Evolutionary conservation across 345 rosid species (phyloP), one percentile per base, ranked within the genome.

Genomic region (Ceriops tagal): DNA sequence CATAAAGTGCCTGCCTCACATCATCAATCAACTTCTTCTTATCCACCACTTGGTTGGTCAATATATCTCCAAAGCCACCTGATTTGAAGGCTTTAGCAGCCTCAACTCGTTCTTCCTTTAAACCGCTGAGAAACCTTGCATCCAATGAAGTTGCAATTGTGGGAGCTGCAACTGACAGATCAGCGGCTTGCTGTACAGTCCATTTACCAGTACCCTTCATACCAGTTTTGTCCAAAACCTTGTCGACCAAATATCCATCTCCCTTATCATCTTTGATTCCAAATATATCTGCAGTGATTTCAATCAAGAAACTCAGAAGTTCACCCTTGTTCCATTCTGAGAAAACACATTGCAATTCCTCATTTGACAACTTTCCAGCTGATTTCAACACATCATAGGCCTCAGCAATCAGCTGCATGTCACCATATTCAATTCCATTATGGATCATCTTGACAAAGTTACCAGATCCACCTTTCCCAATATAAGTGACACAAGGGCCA

Each of bases 171-270:
- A 93, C 84, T 16, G 98, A 93, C 15, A 93, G 83, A 71, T 93
- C 97, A 58, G 98, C 98, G 24, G 98, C 98, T 82, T 93, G 98
- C 73, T 93, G 98, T 20, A 93, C 98, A 0, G 98, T 93, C 98
- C 98, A 91, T 82, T 93, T 91, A 3, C 98, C 97, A 5, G 98
- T 93, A 70, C 97, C 98, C 75, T 93, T 93, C 98, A 93, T 93
- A 49, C 98, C 97, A 0, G 96, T 91, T 85, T 91, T 93, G 80
- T 93, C 98, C 79, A 93, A 76, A 60, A 93, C 96, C 83, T 93
- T 91, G 70, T 91, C 98, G 62, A 91, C 98, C 81, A 93, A 78
- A 72, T 88, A 69, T 9, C 98, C 98, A 20, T 91, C 95, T 51
- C 88, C 96, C 80, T 85, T 88, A 30, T 89, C 95, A 55, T 93